Base-by-base conservation (phyloP, 192 early-diverging fungal species). In the Gaertneriomyces sp. region DNA sequence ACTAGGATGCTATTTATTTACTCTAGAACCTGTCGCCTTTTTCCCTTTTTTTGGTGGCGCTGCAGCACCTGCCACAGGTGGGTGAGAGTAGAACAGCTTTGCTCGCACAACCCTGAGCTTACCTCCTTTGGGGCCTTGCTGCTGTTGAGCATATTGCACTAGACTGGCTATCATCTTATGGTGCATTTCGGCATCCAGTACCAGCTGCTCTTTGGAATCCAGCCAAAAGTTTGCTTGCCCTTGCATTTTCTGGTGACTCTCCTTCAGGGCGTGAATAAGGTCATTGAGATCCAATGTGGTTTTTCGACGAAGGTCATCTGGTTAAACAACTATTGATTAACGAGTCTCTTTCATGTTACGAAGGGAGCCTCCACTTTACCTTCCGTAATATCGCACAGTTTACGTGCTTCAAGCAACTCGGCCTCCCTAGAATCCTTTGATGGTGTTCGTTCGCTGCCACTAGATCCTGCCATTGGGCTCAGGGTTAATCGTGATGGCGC, bases 111-210 rank as follows among this genome's bases (percentile, higher is more conserved):
- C 49, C 7, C 45, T 17, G 7, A 41, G 39, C 12, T 4, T 56
- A 20, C 63, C 65, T 73, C 73, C 25, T 58, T 75, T 79, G 3
- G 66, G 58, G 14, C 51, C 61, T 53, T 80, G 76, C 46, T 70
- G 71, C 62, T 83, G 76, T 50, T 81, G 78, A 7, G 83, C 83
- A 62, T 83, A 80, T 62, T 79, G 75, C 50, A 85, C 83, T 44
- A 85, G 61, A 42, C 68, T 71, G 5, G 81, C 79, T 74, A 85
- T 85, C 83, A 85, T 85, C 66, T 85, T 85, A 73, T 85, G 79
- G 62, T 85, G 80, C 83, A 85, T 85, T 64, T 85, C 83, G 7
- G 81, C 81, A 66, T 85, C 83, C 79, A 85, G 80, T 6, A 80
- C 62, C 50, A 85, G 72, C 70, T 83, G 81, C 64, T 85, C 83